Evolutionary conservation across 768 basidiomycete genomes (phyloP).

Genomic region (Paxillus involutus): DNA sequence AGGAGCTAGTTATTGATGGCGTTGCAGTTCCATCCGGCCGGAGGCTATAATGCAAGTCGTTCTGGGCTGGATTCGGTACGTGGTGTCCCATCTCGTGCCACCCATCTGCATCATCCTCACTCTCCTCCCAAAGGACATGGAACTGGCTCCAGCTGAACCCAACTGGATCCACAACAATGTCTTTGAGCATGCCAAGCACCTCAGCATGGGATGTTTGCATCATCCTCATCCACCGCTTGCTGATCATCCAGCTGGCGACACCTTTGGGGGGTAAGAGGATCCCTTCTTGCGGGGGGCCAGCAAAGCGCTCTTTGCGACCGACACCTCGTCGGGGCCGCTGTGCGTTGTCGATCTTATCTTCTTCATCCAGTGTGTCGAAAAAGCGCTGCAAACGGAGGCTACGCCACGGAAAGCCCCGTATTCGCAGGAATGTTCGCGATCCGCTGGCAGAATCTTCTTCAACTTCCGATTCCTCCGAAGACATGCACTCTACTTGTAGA

Average conservation of each 20-base stretch:
- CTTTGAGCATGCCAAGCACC: slow-evolving; percentile 40
- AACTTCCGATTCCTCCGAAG: slow-evolving; percentile 71
- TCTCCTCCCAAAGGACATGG: slow-evolving; percentile 55
- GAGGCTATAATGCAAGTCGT: slow-evolving; percentile 12
- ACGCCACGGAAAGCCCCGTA: slow-evolving; percentile 68
- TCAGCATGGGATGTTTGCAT: slow-evolving; percentile 47
- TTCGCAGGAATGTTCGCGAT: slow-evolving; percentile 41
- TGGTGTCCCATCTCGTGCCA: slow-evolving; percentile 4
- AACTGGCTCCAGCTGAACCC: slow-evolving; percentile 54
- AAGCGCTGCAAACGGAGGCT: slow-evolving; percentile 61
- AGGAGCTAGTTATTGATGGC: slow-evolving; percentile 4
- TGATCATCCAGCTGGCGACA: slow-evolving; percentile 74
- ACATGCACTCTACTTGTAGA: slow-evolving; percentile 75
- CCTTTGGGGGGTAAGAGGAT: slow-evolving; percentile 62
- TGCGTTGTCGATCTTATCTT: slow-evolving; percentile 44
- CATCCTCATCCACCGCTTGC: slow-evolving; percentile 56
- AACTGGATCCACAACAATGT: slow-evolving; percentile 44
- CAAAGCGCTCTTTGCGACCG: slow-evolving; percentile 53
- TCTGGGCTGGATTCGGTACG: slow-evolving; percentile 5
- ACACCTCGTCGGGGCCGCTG: slow-evolving; percentile 56
- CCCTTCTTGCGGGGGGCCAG: slow-evolving; percentile 57
- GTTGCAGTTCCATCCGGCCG: slow-evolving; percentile 3
- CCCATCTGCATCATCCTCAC: slow-evolving; percentile 37
- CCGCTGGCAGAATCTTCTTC: slow-evolving; percentile 38
- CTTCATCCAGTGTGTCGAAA: slow-evolving; percentile 60